Evolutionary conservation across 495 filamentous ascomycete genomes (phyloP), one percentile per base, ranked within the genome.

Genomic region (Daldinia childiae): DNA sequence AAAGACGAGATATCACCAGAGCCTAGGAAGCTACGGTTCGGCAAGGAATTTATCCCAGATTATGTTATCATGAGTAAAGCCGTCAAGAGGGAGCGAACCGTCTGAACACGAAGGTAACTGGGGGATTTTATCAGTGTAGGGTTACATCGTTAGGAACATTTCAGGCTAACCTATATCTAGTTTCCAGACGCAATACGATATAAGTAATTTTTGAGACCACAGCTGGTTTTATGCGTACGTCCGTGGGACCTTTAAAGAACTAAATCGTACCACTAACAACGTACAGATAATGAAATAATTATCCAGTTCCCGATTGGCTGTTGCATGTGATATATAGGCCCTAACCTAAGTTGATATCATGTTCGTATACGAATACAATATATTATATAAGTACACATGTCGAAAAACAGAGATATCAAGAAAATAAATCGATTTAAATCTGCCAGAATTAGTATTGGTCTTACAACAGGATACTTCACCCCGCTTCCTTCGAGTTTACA

Each of bases 1-100:
- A 82, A 83, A 64, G 92, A 94, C 77, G 87, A 88, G 50, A 90
- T 85, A 61, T 91, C 89, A 12, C 91, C 91, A 0, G 76, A 72
- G 52, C 86, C 89, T 17, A 86, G 87, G 70, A 86, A 78, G 57
- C 77, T 93, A 67, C 80, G 91, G 52, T 88, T 85, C 72, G 91
- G 90, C 14, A 90, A 85, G 71, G 81, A 87, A 19, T 88, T 88
- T 66, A 84, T 85, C 60, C 82, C 86, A 11, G 90, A 90, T 65
- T 94, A 94, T 82, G 75, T 85, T 68, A 93, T 95, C 66, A 74
- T 94, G 81, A 92, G 90, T 27, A 92, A 91, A 78, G 21, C 27
- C 0, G 77, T 91, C 65, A 64, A 36, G 54, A 36, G 19, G 30
- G 14, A 34, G 6, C 4, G 12, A 21, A 11, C 43, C 9, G 24